These are phyloP conservation scores for Suillus discolor DNA, from an alignment of 768 basidiomycete genomes.

Conservation along the genomic window DNA sequence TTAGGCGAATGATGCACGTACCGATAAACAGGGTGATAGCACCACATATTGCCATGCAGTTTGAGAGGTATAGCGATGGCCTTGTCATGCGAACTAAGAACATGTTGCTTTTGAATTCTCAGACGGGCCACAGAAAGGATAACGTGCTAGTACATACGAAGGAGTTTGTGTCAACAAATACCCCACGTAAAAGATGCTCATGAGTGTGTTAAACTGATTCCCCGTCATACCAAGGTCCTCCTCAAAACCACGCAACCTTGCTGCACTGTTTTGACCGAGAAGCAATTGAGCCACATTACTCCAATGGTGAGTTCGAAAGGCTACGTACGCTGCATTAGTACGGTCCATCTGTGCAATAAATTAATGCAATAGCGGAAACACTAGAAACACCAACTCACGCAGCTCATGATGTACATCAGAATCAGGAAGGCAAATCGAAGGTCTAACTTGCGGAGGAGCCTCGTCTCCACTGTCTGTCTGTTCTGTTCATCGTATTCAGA, in stretches of 20 bases:
- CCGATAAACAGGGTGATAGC: constrained; percentile 56
- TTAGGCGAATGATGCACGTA: constrained; percentile 17
- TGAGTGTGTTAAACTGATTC: constrained; percentile 63
- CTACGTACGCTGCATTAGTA: constrained; percentile 61
- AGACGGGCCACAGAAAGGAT: neutral
- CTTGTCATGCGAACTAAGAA: constrained; percentile 63
- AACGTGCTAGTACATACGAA: constrained; percentile 47
- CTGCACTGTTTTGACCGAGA: constrained; percentile 47
- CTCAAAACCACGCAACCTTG: constrained; percentile 70
- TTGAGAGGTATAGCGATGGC: constrained; percentile 67
- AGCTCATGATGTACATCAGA: constrained; percentile 49
- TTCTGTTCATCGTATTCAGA: constrained; percentile 20
- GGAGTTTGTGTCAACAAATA: constrained; percentile 78
- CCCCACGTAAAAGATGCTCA: constrained; percentile 68
- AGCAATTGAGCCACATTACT: neutral
- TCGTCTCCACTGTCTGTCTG: constrained; percentile 45
- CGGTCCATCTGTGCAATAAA: constrained; percentile 55
- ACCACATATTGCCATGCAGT: constrained; percentile 71
- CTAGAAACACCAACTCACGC: constrained; percentile 31
- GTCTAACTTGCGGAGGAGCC: constrained; percentile 47
- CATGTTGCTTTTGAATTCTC: constrained; percentile 53
- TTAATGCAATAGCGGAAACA: constrained; percentile 4
- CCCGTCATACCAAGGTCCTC: constrained; percentile 63
- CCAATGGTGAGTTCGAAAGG: neutral
- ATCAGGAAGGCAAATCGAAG: constrained; percentile 45